Conservation (phyloP, 2,329 filamentous ascomycete species). For the Hypoxylon sp. region DNA sequence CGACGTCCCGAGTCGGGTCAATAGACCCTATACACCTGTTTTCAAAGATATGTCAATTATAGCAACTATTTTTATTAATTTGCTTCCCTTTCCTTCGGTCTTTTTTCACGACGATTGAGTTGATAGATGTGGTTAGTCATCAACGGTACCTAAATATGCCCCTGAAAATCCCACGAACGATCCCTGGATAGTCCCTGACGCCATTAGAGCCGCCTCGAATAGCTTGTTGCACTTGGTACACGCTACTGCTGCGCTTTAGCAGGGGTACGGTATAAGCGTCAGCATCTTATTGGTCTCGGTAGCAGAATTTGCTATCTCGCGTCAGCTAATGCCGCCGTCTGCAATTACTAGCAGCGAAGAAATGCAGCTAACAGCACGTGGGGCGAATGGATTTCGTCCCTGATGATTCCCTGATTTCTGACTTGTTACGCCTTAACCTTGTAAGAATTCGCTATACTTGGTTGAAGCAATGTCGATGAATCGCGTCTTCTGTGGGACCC, state of each 20-base stretch:
- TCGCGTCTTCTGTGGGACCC: constrained; percentile 12
- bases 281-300: constrained; percentile 25
- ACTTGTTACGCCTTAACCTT: constrained; percentile 1
- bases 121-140: constrained; percentile 27
- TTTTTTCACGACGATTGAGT: background rate
- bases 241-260: constrained; percentile 23
- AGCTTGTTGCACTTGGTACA: background rate
- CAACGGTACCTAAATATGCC: background rate
- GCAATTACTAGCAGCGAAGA: constrained; percentile 30
- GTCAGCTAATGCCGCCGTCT: constrained; percentile 28
- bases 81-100: constrained; percentile 1
- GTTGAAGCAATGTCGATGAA: constrained; percentile 15
- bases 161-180: constrained; percentile 23
- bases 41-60: background rate
- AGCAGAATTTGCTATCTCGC: constrained; percentile 11
- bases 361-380: constrained; percentile 38
- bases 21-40: background rate
- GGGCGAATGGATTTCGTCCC: constrained; percentile 16
- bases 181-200: constrained; percentile 26
- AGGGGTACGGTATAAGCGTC: constrained; percentile 8
- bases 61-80: background rate
- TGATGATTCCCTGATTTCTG: constrained; percentile 30
- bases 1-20: background rate
- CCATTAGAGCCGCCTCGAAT: constrained; percentile 23
- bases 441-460: background rate